These are phyloP conservation scores for Auxenochlorella pyrenoidosa DNA, from an alignment of 139 green algal species.

Conservation along the genomic window DNA sequence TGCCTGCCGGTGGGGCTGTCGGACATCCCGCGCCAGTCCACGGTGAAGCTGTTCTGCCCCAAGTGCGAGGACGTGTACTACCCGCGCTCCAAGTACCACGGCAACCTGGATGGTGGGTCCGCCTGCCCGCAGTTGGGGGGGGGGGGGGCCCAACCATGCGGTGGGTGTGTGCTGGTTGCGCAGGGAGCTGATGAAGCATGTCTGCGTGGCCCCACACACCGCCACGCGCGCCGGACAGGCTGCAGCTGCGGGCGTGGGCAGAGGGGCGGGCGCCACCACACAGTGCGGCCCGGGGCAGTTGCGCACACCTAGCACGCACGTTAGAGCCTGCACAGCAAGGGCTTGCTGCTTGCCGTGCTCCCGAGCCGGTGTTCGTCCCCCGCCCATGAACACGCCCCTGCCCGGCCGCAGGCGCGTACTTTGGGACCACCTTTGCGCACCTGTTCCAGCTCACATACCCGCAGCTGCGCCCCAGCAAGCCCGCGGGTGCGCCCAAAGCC, in stretches of 20 bases:
- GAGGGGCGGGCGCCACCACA: too few species aligned
- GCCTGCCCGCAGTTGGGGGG: too few species aligned
- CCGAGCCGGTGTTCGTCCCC: too few species aligned
- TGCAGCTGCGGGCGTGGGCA: too few species aligned
- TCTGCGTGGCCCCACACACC: too few species aligned
- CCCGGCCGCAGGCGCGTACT: slow-evolving; percentile 91
- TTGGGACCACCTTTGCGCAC: slow-evolving; percentile 97
- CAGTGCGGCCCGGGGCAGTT: too few species aligned
- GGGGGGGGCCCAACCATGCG: neutral
- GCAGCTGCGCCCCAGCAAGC: slow-evolving; percentile 72
- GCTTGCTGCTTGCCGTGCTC: too few species aligned
- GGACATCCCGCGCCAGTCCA: slow-evolving; percentile 89
- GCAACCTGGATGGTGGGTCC: slow-evolving; percentile 56
- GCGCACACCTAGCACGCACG: too few species aligned
- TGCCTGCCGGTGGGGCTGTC: slow-evolving; percentile 92
- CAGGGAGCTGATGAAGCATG: too few species aligned
- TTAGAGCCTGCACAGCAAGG: too few species aligned
- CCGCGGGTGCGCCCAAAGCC: slow-evolving; percentile 27
- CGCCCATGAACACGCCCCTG: neutral
- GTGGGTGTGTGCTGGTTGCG: too few species aligned
- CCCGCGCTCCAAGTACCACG: slow-evolving; percentile 89
- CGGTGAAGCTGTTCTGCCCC: slow-evolving; percentile 94
- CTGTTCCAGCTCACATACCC: slow-evolving; percentile 96
- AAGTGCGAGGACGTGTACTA: slow-evolving; percentile 96
- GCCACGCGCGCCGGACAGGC: too few species aligned